Base-by-base conservation (phyloP, 495 filamentous ascomycete genomes). In the Aspergillus indologenus region DNA sequence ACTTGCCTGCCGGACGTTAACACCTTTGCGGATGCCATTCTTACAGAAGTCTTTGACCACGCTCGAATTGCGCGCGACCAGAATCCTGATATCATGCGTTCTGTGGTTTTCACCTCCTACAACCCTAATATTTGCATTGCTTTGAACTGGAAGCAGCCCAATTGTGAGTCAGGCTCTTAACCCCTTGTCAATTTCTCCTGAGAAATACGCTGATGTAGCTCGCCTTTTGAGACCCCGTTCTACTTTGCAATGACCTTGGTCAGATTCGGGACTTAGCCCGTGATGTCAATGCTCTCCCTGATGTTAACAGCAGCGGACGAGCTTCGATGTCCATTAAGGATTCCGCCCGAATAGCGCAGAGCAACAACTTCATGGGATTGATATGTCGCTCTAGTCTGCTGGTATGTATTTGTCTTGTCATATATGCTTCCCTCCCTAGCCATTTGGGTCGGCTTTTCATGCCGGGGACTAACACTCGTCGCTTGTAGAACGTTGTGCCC, bases 111-210 rank as follows among this genome's bases (percentile, higher is more conserved):
- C 70, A 92, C 90, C 58, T 92, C 89, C 7, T 95, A 91, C 61
- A 96, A 96, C 68, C 77, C 88, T 12, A 88, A 87, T 63, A 83
- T 98, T 26, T 98, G 94, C 71, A 92, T 89, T 40, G 91, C 92
- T 4, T 66, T 98, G 53, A 98, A 98, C 70, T 98, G 95, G 95
- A 98, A 98, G 72, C 94, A 98, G 70, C 94, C 94, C 12, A 98
- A 98, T 63, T 98, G 88, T 90, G 72, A 76, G 84, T 72, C 12
- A 26, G n/a, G 45, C 8, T 26, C 45, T 23, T 45, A 14, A 40
- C 12, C 11, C 15, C 9, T 20, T 44, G 8, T 29, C 49, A 45
- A 53, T 54, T 43, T 15, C 9, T 29, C 29, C 23, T n/a, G 24
- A 11, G 4, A n/a, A 40, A 4, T 9, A 3, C 17, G 34, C 19